Conservation (phyloP, 2,329 filamentous ascomycete genomes). For the Penicillium sp. region DNA sequence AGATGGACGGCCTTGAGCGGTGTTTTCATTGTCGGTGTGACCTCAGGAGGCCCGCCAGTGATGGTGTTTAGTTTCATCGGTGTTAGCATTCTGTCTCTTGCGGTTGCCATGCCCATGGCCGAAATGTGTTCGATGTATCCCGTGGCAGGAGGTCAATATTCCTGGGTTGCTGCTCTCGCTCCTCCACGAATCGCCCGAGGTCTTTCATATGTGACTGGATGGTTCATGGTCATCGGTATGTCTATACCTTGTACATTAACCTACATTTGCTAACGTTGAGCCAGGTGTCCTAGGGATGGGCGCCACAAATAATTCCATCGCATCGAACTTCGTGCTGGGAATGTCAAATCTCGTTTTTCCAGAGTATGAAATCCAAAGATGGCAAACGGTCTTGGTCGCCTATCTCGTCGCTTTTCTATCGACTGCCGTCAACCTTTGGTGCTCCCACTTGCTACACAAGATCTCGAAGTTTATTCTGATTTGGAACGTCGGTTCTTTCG, state of each 20-base stretch:
- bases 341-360: conserved; percentile 52
- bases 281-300: conserved; percentile 50
- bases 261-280: neutral
- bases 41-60: conserved; percentile 54
- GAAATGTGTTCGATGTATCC: conserved; percentile 57
- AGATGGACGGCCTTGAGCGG: conserved; percentile 56
- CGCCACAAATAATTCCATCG: conserved; percentile 52
- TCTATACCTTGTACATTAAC: neutral
- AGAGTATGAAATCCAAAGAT: conserved; percentile 50
- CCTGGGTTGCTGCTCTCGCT: conserved; percentile 55
- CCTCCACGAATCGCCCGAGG: conserved; percentile 45
- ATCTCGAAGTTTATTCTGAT: conserved; percentile 49
- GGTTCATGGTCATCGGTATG: conserved; percentile 48
- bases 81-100: conserved; percentile 49
- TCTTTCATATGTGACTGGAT: conserved; percentile 46
- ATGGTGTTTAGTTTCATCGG: conserved; percentile 57
- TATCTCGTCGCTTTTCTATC: conserved; percentile 48
- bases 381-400: conserved; percentile 54
- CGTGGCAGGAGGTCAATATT: conserved; percentile 55
- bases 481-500: conserved; percentile 53
- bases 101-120: conserved; percentile 56
- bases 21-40: conserved; percentile 54
- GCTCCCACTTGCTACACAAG: conserved; percentile 49
- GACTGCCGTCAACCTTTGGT: conserved; percentile 48
- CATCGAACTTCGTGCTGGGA: conserved; percentile 54